Percentiles rank a stretch among this genome's conserved stretches.
phyloP scores from a whole-genome alignment of 208 protist species.

The Leishmania braziliensis region DNA sequence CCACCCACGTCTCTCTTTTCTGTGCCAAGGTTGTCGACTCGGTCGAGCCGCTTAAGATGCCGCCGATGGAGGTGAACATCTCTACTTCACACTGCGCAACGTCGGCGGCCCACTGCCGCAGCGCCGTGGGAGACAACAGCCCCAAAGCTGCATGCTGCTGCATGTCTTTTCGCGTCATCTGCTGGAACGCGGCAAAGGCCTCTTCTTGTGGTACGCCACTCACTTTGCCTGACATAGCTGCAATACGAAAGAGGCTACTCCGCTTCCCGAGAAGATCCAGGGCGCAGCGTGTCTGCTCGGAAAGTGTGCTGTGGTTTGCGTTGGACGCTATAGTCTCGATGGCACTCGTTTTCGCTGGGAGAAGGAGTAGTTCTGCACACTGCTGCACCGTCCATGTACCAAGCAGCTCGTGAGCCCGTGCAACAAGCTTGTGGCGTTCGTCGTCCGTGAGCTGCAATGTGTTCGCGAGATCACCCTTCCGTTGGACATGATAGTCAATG shows the following conservation, averaged over 20 bases:
- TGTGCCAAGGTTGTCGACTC: not conserved
- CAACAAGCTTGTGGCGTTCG: not conserved
- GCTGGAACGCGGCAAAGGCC: not conserved
- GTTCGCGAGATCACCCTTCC: not conserved
- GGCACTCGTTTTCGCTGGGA: not conserved
- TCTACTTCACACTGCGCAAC: conserved; percentile 8
- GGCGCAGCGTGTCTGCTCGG: conserved; percentile 5
- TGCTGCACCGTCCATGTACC: conserved; percentile 5
- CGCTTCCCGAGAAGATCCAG: not conserved
- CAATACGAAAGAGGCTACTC: not conserved
- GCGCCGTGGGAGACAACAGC: not conserved
- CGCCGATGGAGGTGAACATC: not conserved
- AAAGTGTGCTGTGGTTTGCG: not conserved
- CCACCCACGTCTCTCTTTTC: not conserved
- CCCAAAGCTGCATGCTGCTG: not conserved
- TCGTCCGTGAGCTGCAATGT: not conserved
- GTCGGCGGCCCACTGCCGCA: conserved; percentile 7
- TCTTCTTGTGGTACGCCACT: not conserved
- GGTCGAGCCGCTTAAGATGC: not conserved
- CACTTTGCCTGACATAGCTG: not conserved
- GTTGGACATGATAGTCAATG: not conserved
- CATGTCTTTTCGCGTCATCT: not conserved
- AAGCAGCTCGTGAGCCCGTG: not conserved
- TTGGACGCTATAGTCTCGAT: not conserved
- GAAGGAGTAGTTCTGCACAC: conserved; percentile 2